Evolutionary conservation across 257 asterid species (phyloP).

Genomic region (Hygrophila difformis): DNA sequence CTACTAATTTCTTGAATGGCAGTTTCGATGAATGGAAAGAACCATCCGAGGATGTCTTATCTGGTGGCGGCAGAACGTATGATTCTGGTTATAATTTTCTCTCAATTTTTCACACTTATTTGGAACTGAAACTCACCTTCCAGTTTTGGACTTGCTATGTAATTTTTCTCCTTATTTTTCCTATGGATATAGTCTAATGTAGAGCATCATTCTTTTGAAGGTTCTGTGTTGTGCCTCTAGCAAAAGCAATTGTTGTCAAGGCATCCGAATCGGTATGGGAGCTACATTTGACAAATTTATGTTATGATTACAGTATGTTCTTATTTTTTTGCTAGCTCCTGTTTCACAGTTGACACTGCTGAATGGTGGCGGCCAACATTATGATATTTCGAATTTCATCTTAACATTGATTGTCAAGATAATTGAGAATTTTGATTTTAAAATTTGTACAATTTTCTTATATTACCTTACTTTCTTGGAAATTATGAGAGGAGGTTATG

Average conservation of each 20-base stretch:
- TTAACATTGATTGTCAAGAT: not conserved
- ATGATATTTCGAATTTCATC: not conserved
- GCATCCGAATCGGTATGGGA: constrained; percentile 46
- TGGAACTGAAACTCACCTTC: too few species aligned
- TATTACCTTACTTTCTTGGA: too few species aligned
- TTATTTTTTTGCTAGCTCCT: not conserved
- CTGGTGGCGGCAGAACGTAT: constrained; percentile 77
- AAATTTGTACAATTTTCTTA: too few species aligned
- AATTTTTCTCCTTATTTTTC: not conserved
- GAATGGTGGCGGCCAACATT: not conserved
- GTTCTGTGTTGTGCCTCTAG: constrained; percentile 60
- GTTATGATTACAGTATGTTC: constrained; percentile 4
- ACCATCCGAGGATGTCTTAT: constrained; percentile 53
- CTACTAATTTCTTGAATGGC: constrained; percentile 13
- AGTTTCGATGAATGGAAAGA: constrained; percentile 64
- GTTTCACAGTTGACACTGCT: not conserved
- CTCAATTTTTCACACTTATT: not conserved
- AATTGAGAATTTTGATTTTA: not conserved
- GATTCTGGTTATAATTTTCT: not conserved
- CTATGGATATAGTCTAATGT: too few species aligned
- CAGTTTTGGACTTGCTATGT: not conserved
- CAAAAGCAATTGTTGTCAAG: constrained; percentile 33
- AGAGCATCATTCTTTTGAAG: constrained; percentile 25
- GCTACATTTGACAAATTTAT: not conserved
- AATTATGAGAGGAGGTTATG: too few species aligned